Evolutionary conservation across 495 filamentous ascomycete genomes (phyloP), one percentile per base, ranked within the genome.

Genomic region (Daldinia grandis): DNA sequence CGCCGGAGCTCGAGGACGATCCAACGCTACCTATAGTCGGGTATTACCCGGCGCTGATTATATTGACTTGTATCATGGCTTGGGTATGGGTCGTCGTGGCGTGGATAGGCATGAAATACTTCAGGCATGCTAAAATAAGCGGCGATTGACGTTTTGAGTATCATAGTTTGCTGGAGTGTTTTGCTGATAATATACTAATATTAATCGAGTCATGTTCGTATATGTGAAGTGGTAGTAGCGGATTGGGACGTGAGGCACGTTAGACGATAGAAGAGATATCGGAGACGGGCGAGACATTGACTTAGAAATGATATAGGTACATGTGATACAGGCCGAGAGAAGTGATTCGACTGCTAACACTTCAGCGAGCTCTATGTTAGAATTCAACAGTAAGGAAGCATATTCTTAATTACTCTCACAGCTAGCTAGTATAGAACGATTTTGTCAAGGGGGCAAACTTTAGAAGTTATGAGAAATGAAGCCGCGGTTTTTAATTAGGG

Each of bases 41-140:
- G 1, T 99, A 99, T 76, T 99, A 99, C 81, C 95, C 95, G 31
- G 93, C 95, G 24, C 77, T 99, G 76, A 92, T 97, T 55, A 93
- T 98, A 65, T 79, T 98, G 64, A 98, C 94, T 37, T 88, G 89
- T 40, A 91, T 99, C 35, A 97, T 99, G 94, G 93, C 94, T 5
- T 99, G 95, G 95, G 93, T 98, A 27, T 99, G 95, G 95, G 94
- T 98, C 31, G 88, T 95, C 33, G 89, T 96, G 61, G 96, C 96
- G 14, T 99, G 95, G 95, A 87, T 97, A 19, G 95, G 95, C 4
- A 98, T 99, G 95, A 99, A 99, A 79, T 98, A 98, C 80, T 99
- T 99, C 74, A 90, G 92, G 74, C 95, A 99, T 86, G 95, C 95
- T 5, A 95, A 97, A 80, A 96, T 98, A 19, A 81, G 78, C 40